These are phyloP conservation scores for Coniella vitis DNA, from an alignment of 2,329 filamentous ascomycete species.

Conservation along the genomic window DNA sequence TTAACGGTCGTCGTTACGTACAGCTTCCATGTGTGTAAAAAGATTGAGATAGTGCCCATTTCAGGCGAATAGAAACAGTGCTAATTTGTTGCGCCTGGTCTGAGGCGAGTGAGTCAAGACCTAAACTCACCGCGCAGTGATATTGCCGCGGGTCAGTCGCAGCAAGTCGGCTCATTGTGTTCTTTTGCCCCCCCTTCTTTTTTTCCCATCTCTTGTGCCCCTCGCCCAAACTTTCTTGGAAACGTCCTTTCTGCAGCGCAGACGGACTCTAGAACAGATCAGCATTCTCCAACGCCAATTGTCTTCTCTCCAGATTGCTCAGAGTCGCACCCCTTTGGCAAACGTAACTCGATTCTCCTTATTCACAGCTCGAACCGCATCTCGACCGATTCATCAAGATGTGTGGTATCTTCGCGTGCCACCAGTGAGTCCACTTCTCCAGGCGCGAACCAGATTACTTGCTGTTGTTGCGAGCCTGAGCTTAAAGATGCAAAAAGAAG, in stretches of 20 bases:
- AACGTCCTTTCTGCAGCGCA: background rate
- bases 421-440: constrained; percentile 56
- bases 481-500: too few relatives aligned
- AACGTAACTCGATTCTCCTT: background rate
- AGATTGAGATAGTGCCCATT: background rate
- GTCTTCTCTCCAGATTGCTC: background rate
- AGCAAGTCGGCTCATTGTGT: too few relatives aligned
- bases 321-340: background rate
- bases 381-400: constrained; percentile 39
- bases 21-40: background rate
- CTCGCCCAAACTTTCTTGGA: background rate
- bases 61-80: constrained; percentile 14
- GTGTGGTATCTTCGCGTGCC: constrained; percentile 97
- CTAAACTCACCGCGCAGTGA: background rate
- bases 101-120: background rate
- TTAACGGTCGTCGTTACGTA: constrained; percentile 14
- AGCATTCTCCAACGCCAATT: too few relatives aligned
- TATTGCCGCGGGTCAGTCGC: background rate
- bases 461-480: too few relatives aligned
- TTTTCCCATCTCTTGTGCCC: constrained; percentile 3
- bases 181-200: too few relatives aligned
- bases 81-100: constrained; percentile 1
- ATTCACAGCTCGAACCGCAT: background rate
- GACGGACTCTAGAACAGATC: background rate
- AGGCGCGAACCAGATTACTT: background rate